Evolutionary conservation across 768 basidiomycete genomes (phyloP).

Genomic region (Candolleomyces eurysporus): DNA sequence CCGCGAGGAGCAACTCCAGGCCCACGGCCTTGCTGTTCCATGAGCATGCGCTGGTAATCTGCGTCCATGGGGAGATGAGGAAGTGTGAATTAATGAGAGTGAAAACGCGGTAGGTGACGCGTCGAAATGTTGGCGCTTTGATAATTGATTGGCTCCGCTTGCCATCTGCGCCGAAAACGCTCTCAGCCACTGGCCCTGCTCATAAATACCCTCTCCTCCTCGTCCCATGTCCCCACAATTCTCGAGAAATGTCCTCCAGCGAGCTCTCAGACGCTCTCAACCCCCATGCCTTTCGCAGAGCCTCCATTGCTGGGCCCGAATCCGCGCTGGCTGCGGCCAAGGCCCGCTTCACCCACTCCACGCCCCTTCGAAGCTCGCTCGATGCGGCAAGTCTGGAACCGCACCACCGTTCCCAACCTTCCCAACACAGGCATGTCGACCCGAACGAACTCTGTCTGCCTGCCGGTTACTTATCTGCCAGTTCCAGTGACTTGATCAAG

Average conservation of each 20-base stretch:
- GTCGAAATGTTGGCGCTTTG: slow-evolving; percentile 30
- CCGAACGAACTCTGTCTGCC: slow-evolving; percentile 22
- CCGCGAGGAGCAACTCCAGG: slow-evolving; percentile 39
- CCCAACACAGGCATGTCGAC: slow-evolving; percentile 5
- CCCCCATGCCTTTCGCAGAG: slow-evolving; percentile 42
- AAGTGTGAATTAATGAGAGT: slow-evolving; percentile 11
- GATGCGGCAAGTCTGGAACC: slow-evolving; percentile 57
- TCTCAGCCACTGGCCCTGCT: not conserved
- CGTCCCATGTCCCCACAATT: slow-evolving; percentile 14
- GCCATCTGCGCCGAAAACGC: slow-evolving; percentile 2
- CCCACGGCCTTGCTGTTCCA: slow-evolving; percentile 45
- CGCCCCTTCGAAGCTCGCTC: slow-evolving; percentile 63
- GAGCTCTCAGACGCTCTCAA: slow-evolving; percentile 81
- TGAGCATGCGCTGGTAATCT: slow-evolving; percentile 47
- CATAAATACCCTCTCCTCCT: not conserved
- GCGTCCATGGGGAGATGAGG: slow-evolving; percentile 40
- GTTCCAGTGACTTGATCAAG: not conserved
- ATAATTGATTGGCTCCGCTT: slow-evolving; percentile 26
- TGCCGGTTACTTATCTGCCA: not conserved
- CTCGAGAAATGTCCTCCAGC: slow-evolving; percentile 54
- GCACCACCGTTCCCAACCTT: slow-evolving; percentile 13
- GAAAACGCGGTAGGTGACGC: slow-evolving; percentile 38
- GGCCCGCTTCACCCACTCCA: slow-evolving; percentile 42
- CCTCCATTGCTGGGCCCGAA: slow-evolving; percentile 7
- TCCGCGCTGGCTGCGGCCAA: slow-evolving; percentile 19